These are phyloP conservation scores for Geosmithia morbida DNA, from an alignment of 2,329 filamentous ascomycete genomes.

Conservation along the genomic window DNA sequence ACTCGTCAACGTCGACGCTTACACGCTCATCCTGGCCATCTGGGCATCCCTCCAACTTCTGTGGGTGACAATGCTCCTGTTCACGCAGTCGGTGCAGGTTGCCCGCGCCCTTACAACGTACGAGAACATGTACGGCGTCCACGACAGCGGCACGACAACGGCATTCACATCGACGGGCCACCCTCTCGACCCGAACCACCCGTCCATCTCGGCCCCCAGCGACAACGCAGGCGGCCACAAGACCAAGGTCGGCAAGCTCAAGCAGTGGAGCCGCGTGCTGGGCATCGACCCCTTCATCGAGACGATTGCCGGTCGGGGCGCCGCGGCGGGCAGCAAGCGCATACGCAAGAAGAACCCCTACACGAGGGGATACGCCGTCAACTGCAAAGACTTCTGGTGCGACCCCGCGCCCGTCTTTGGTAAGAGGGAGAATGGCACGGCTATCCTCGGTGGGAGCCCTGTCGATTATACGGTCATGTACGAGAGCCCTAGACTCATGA, in stretches of 20 bases:
- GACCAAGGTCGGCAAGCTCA: conserved; percentile 52
- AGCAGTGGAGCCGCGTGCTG: conserved; percentile 70
- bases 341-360: conserved; percentile 65
- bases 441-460: conserved; percentile 60
- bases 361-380: conserved; percentile 66
- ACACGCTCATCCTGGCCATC: conserved; percentile 62
- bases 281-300: conserved; percentile 91
- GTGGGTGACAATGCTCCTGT: conserved; percentile 95
- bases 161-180: conserved; percentile 69
- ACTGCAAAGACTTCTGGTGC: conserved; percentile 95
- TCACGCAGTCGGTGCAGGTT: conserved; percentile 87
- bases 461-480: conserved; percentile 88
- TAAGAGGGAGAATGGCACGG: conserved; percentile 56
- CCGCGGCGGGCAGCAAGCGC: conserved; percentile 36
- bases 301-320: conserved; percentile 73
- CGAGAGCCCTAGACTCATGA: conserved; percentile 63
- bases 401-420: conserved; percentile 75
- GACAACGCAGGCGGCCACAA: conserved; percentile 29
- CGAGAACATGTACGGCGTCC: conserved; percentile 83
- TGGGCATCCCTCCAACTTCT: conserved; percentile 79
- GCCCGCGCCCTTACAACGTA: conserved; percentile 89
- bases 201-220: conserved; percentile 42
- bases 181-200: conserved; percentile 52
- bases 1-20: conserved; percentile 66
- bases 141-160: conserved; percentile 46